Base-by-base conservation (phyloP, 371 early-diverging fungal species). In the Coemansia sp. region DNA sequence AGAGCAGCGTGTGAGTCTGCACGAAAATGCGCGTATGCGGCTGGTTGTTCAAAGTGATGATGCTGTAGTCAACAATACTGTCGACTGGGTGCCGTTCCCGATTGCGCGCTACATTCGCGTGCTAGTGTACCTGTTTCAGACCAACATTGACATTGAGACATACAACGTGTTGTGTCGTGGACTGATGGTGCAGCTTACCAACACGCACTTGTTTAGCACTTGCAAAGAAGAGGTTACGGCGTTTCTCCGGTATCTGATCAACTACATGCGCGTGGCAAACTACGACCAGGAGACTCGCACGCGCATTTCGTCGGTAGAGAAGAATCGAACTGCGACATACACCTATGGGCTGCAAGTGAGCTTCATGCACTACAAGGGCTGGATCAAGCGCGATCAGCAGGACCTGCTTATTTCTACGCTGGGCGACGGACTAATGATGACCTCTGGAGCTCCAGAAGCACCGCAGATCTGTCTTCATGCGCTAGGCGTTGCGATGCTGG, bases 321-420 rank as follows among this genome's bases (percentile, higher is more conserved):
- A 89, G 56, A 86, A 85, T 29, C 88, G 89, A 54, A 70, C 92
- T 8, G 85, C 84, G 66, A 78, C 86, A 4, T 55, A 85, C 24
- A 89, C 89, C 0, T 93, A 92, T 63, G 82, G 85, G 18, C 74
- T 92, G 11, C 75, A 94, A 48, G 83, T 85, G 1, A 82, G 87
- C 3, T 67, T 93, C 27, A 81, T 96, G 24, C 85, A 89, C 31
- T 94, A 93, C 81, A 85, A 89, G 64, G 82, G 82, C n/a, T 70
- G 88, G 45, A 88, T 93, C 66, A 82, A 74, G 18, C 88, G 88
- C 64, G 79, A 84, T 26, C 83, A 89, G 26, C 84, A 89, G 55
- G 91, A 95, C 57, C 87, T 87, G 29, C 82, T 95, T 7, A 87
- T 95, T 8, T 72, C 81, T 26, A 85, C 91, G 1, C 92, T 95